These are phyloP conservation scores for Ogataea pignaliae DNA, from an alignment of 805 yeast genomes.

Conservation along the genomic window DNA sequence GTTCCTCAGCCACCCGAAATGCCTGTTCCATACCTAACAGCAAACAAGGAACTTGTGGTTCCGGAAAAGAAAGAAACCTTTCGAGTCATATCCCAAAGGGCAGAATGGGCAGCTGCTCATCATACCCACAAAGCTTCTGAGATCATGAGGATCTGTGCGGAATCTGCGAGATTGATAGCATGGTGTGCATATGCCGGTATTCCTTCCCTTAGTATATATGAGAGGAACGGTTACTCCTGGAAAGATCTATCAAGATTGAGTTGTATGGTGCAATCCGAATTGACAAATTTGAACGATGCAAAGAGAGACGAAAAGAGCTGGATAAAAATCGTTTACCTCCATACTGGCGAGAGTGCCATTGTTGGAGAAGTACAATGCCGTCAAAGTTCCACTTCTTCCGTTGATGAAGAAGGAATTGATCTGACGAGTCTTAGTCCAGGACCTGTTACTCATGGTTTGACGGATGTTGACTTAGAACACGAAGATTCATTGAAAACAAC, in stretches of 20 bases:
- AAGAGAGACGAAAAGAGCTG: conserved; percentile 12
- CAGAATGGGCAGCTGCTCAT: conserved; percentile 36
- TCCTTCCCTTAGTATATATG: conserved; percentile 22
- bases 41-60: conserved; percentile 34
- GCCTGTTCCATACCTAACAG: conserved; percentile 40
- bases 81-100: conserved; percentile 28
- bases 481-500: conserved; percentile 5
- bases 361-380: conserved; percentile 8
- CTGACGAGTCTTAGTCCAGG: conserved; percentile 11
- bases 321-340: conserved; percentile 21
- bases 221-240: conserved; percentile 28
- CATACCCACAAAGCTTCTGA: conserved; percentile 40
- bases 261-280: conserved; percentile 24
- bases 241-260: conserved; percentile 19
- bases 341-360: conserved; percentile 10
- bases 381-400: too few species aligned
- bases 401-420: neutral
- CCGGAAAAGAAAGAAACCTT: conserved; percentile 35
- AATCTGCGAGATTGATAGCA: conserved; percentile 30
- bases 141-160: conserved; percentile 33
- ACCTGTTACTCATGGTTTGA: conserved; percentile 11
- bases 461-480: conserved; percentile 4
- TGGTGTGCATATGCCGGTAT: conserved; percentile 28
- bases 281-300: conserved; percentile 15
- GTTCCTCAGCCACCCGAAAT: conserved; percentile 37